Conservation (phyloP, 495 filamentous ascomycete genomes). For the Podospora conica region DNA sequence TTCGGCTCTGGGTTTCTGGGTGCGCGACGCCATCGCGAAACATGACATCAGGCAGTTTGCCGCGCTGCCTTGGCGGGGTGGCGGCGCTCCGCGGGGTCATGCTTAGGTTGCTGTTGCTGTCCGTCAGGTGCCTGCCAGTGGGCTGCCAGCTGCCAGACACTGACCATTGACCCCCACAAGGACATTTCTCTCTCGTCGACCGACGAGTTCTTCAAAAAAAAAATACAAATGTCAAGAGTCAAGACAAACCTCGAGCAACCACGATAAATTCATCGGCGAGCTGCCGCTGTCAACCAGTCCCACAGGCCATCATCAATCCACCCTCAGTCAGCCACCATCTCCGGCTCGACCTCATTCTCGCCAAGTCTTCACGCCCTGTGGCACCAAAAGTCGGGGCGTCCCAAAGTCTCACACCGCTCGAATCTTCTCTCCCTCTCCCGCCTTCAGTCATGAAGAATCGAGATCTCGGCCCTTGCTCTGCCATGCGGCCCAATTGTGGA, state of each 20-base stretch:
- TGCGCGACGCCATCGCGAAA: background rate
- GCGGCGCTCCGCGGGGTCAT: background rate
- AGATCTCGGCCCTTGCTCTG: background rate
- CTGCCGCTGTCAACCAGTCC: background rate
- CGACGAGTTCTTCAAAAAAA: no score
- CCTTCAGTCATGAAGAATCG: background rate
- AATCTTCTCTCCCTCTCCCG: background rate
- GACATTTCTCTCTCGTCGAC: background rate
- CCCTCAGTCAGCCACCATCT: background rate
- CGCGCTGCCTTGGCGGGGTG: constrained; percentile 3
- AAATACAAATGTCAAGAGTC: background rate
- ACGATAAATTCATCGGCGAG: background rate
- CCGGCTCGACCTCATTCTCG: background rate
- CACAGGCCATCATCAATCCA: background rate
- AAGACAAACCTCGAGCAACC: background rate
- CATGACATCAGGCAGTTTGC: constrained; percentile 10
- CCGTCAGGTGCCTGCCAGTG: background rate
- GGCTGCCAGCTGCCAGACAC: background rate
- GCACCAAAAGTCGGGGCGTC: background rate
- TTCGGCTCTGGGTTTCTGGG: no score
- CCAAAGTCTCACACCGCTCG: background rate
- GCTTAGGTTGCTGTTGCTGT: no score
- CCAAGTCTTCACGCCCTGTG: background rate
- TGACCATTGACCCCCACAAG: background rate
- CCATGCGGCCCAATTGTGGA: background rate